Evolutionary conservation across 176 grass and related monocot genomes (phyloP), one percentile per base, ranked within the genome.

Genomic region (Carex myosuroides): DNA sequence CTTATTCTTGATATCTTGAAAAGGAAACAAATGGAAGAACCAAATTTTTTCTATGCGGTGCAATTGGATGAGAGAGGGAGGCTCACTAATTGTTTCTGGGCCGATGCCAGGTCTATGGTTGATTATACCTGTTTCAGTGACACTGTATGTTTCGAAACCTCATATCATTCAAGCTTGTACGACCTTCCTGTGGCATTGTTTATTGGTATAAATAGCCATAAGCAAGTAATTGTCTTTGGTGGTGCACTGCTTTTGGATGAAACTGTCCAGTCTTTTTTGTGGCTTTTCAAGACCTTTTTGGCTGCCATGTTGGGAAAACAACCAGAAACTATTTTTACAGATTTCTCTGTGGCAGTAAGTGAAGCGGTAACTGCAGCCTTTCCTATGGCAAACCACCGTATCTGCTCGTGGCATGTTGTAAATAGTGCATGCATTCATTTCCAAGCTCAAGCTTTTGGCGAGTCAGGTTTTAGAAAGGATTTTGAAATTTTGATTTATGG

Each of bases 1-100:
- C 74, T 86, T 62, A 66, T 89, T 65, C 64, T 86, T 78, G 84
- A 90, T 52, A 84, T 86, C 82, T 76, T 90, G 80, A 86, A 80
- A 86, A 77, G 17, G 85, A 86, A 90, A 63, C 88, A 89, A 81
- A 86, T 64, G 70, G 84, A 90, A 58, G 88, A 86, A 83, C 84
- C 88, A 42, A 81, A 69, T 26, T 90, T 90, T 79, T 79, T 84
- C 33, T 90, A 90, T 63, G 84, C 88, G n/a, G 60, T 90, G 22
- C 84, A 90, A 70, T 74, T 90, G 63, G 84, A 90, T 64, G 88
- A 86, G 62, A 86, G 82, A 13, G 80, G 84, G 65, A 39, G 84
- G 6, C 35, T 86, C 21, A 84, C 88, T n/a, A 90, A 90, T 65
- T 90, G 80, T 79, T 90, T 86, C 56, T 86, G 88, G 88, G 60